Base-by-base conservation (phyloP, 768 basidiomycete species). In the Suillus weaverae region DNA sequence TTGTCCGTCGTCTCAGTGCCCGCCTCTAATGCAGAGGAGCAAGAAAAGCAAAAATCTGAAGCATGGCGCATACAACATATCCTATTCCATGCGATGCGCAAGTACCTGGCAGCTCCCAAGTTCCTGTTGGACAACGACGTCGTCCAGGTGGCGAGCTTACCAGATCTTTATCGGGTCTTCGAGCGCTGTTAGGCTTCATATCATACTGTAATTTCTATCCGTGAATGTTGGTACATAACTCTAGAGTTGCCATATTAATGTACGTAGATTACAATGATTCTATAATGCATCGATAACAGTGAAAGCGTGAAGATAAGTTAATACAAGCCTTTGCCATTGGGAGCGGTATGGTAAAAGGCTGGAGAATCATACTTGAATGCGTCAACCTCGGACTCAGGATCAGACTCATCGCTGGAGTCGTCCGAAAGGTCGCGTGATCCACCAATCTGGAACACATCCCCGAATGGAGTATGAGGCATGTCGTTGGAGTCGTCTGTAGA, bases 111-210 rank as follows among this genome's bases (percentile, higher is more conserved):
- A 6, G 86, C 88, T 53, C 94, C 83, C 8, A 89, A 84, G 73
- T 84, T 84, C 3, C 79, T 90, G 64, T 81, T 90, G 59, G 91
- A 89, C 68, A 73, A 74, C 33, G 92, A 94, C 70, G 87, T 98
- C 5, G 87, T 94, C 2, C 92, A 96, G 76, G 86, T 97, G 22
- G 95, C 97, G 11, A 91, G 86, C 74, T 77, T 99, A 50, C 95
- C 95, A 2, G 94, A 96, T 67, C 79, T 99, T 61, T 99, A 97
- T 76, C 89, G 91, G 67, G 92, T 98, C 0, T 99, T 99, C 71
- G 96, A 99, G 78, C 79, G 96, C 67, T 98, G 96, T 73, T 98
- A 81, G 26, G 30, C 38, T 39, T 38, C 16, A 39, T 20, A 26
- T 26, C 38, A 39, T 39, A 26, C 22, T 38, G 36, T 5, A 57